phyloP scores from a whole-genome alignment of 2,329 filamentous ascomycete genomes.

The Parasarocladium wereldwijsianum region DNA sequence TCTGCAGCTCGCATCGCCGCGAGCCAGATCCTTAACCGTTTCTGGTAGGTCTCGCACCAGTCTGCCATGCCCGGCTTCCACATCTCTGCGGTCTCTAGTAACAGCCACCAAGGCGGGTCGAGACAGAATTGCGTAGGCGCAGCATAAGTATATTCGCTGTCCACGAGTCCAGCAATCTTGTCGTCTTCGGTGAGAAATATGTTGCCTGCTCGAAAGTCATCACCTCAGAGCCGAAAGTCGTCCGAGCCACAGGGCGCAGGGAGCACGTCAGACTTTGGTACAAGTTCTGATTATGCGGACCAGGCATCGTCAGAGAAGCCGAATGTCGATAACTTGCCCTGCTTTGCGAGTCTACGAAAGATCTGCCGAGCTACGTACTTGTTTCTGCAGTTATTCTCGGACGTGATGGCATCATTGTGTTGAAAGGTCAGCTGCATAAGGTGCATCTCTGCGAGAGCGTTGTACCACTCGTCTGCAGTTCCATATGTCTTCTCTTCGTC shows the following conservation, averaged over 20 bases:
- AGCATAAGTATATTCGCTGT: slow-evolving; percentile 25
- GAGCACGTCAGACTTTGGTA: neutral
- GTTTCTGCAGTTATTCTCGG: slow-evolving; percentile 23
- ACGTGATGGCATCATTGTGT: slow-evolving; percentile 20
- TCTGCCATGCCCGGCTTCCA: slow-evolving; percentile 15
- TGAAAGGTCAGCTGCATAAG: slow-evolving; percentile 24
- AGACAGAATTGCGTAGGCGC: slow-evolving; percentile 18
- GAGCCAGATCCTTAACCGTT: slow-evolving; percentile 18
- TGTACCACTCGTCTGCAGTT: slow-evolving; percentile 17
- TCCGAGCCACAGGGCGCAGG: slow-evolving; percentile 2
- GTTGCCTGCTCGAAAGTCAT: slow-evolving; percentile 18
- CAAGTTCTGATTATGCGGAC: slow-evolving; percentile 1
- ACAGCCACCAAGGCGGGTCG: slow-evolving; percentile 24
- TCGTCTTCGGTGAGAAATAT: slow-evolving; percentile 15
- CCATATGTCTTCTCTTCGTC: neutral
- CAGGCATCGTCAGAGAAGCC: slow-evolving; percentile 9
- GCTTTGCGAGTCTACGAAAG: slow-evolving; percentile 19
- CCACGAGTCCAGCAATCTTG: slow-evolving; percentile 17
- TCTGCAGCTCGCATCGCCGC: slow-evolving; percentile 12
- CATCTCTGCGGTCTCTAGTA: slow-evolving; percentile 16
- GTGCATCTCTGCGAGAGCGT: slow-evolving; percentile 23
- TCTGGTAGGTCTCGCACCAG: slow-evolving; percentile 18
- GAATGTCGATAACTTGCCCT: slow-evolving; percentile 13
- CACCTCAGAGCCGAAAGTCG: slow-evolving; percentile 14
- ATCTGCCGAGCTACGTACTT: slow-evolving; percentile 27